A percentile compares a stretch with the other conserved stretches of the same genome.
Conservation (phyloP, 306 rosid species). For the Carpinus fangiana region DNA sequence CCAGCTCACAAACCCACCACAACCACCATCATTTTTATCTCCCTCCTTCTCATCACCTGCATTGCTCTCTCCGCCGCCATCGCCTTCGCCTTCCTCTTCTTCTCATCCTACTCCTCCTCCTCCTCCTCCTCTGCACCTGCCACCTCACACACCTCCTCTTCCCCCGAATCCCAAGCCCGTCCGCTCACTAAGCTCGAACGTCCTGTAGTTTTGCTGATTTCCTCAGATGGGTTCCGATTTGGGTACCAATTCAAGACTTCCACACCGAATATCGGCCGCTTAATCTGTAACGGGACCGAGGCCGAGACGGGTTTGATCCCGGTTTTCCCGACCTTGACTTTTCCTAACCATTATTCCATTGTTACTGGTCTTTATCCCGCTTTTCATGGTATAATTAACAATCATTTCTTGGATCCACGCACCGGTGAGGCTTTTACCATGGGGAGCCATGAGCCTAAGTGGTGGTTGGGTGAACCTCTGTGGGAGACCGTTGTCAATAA, state of each 20-base stretch:
- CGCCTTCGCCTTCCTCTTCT: conserved; percentile 72
- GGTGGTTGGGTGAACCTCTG: conserved; percentile 97
- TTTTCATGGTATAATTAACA: conserved; percentile 85
- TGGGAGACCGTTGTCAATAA: conserved; percentile 85
- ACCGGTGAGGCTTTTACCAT: conserved; percentile 68
- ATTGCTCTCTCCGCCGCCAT: conserved; percentile 64
- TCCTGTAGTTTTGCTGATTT: conserved; percentile 66
- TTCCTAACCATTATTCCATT: conserved; percentile 92
- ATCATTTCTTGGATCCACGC: conserved; percentile 68
- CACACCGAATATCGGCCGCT: conserved; percentile 68
- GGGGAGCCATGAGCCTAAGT: conserved; percentile 81
- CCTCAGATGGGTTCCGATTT: conserved; percentile 94
- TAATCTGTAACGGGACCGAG: conserved; percentile 82
- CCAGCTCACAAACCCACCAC: conserved; percentile 33
- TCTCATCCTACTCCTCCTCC: conserved; percentile 42
- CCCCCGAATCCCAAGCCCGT: conserved; percentile 38
- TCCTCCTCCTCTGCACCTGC: conserved; percentile 39
- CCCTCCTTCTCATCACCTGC: conserved; percentile 56
- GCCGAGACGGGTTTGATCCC: conserved; percentile 86
- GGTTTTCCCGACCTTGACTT: conserved; percentile 85
- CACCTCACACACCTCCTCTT: conserved; percentile 1
- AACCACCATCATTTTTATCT: conserved; percentile 51
- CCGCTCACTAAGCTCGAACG: conserved; percentile 62
- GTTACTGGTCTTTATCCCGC: conserved; percentile 95
- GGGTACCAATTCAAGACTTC: conserved; percentile 90